Evolutionary conservation across 2,329 filamentous ascomycete genomes (phyloP), one percentile per base, ranked within the genome.

Genomic region (Madurella mycetomatis): DNA sequence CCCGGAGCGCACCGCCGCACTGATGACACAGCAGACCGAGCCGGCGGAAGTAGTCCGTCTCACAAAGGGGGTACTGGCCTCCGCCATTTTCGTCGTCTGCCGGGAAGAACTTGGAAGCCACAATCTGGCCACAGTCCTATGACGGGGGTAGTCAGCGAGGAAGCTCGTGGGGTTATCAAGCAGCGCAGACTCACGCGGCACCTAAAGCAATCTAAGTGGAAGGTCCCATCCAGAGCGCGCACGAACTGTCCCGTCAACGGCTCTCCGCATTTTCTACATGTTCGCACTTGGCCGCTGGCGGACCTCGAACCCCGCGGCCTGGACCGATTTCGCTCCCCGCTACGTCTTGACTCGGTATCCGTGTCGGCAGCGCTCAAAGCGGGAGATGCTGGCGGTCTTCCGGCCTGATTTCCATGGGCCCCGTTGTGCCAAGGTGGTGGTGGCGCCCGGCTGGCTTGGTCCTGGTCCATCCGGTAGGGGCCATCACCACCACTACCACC

Each of bases 81-180:
- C 83, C 82, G 41, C 90, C 90, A 62, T 91, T 84, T 65, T 95
- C 90, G 64, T 95, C 90, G 62, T 96, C 92, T 8, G 95, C 89
- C 1, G 94, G 94, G 72, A 99, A 99, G 81, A 99, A 99, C 67
- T 99, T 99, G 49, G 92, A 96, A 41, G 94, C 94, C 39, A 99
- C 94, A 57, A 97, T 95, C 71, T 96, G 88, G 62, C 89, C 90
- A 67, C 94, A 99, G 70, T 99, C 94, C 92, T 97, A 69, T 41
- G 47, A 8, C 44, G 52, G 54, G 54, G 47, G 42, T 56, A 43
- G 51, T 47, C 17, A 41, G 37, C 30, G 16, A 47, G 41, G 16
- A 17, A 40, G 41, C 8, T 37, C 32, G 17, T 32, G 17, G 25
- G 31, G 32, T 31, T 11, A 39, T 15, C 31, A 37, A 11, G 12